Evolutionary conservation across 2,329 filamentous ascomycete species (phyloP).

Genomic region (Emmonsia crescens): DNA sequence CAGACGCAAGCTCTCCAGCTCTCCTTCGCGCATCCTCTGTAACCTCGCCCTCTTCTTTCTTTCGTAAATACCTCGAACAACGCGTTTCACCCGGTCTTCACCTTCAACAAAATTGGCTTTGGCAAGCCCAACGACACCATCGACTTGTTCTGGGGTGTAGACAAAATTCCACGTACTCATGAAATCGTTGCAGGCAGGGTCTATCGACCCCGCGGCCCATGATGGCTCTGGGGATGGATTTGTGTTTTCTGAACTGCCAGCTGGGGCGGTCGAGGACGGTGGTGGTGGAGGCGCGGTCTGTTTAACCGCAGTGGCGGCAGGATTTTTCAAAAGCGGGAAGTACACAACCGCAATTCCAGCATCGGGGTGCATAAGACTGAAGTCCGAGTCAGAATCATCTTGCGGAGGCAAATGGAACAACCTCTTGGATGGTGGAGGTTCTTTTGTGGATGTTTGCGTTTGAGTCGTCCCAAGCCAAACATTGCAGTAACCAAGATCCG

Average conservation of each 20-base stretch:
- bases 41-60: slow-evolving; percentile 62
- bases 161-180: slow-evolving; percentile 98
- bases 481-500: slow-evolving; percentile 76
- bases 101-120: slow-evolving; percentile 80
- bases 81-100: slow-evolving; percentile 62
- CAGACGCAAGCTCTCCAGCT: background rate
- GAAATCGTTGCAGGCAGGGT: slow-evolving; percentile 73
- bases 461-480: slow-evolving; percentile 75
- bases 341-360: slow-evolving; percentile 86
- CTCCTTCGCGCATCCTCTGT: slow-evolving; percentile 25
- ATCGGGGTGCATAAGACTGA: slow-evolving; percentile 60
- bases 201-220: slow-evolving; percentile 60
- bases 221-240: slow-evolving; percentile 17
- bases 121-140: slow-evolving; percentile 70
- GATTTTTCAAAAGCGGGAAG: slow-evolving; percentile 77
- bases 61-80: slow-evolving; percentile 83
- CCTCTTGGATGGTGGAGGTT: slow-evolving; percentile 44
- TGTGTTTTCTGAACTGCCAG: slow-evolving; percentile 12
- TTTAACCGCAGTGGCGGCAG: slow-evolving; percentile 26
- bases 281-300: background rate
- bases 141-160: slow-evolving; percentile 83
- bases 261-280: slow-evolving; percentile 13
- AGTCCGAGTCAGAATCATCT: slow-evolving; percentile 51
- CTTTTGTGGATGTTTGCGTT: slow-evolving; percentile 51
- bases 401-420: slow-evolving; percentile 27